Base-by-base conservation (phyloP, 805 yeast species). In the Metschnikowia vanudenii region DNA sequence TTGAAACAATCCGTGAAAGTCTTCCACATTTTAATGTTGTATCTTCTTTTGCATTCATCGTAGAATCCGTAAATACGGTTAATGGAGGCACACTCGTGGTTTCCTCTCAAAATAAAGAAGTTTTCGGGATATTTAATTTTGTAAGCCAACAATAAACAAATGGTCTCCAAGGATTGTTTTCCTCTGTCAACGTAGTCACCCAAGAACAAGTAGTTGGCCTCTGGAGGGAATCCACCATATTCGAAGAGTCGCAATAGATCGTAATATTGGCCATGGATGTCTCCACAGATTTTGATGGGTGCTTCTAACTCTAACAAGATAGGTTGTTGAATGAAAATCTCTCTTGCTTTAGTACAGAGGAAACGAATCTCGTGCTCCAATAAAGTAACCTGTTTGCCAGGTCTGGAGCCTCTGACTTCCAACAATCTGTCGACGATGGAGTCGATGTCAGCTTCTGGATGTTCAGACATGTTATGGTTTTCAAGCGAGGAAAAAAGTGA, bases 111-210 rank as follows among this genome's bases (percentile, higher is more conserved):
- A 60, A 92, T 90, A 72, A 92, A 92, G 65, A 92, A 92, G 74
- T 92, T 92, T 71, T 92, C 99, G 40, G 99, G 99, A 68, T 92
- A 94, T 76, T 92, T 92, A 71, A 92, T 92, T 75, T 92, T 92
- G 77, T 92, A 92, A 36, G 97, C 97, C 63, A 92, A 80, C 62
- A 92, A 75, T 55, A 92, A 74, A 70, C 98, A 92, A 61, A 92
- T 92, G 14, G 98, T 94, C 70, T 92, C 99, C 59, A 94, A 74
- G 26, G 96, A 88, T 75, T 94, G 98, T 67, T 91, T 90, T 63
- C 99, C 99, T 78, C 99, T 85, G 75, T 92, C 99, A 56, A 92
- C 99, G 65, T 92, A 92, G 76, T 92, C 99, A 56, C 99, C 99
- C 50, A 92, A 73, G 65, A 92, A 92, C 60, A 92, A 75, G 73